Conservation (phyloP, 805 yeast species). For the Lipomyces oligophaga region DNA sequence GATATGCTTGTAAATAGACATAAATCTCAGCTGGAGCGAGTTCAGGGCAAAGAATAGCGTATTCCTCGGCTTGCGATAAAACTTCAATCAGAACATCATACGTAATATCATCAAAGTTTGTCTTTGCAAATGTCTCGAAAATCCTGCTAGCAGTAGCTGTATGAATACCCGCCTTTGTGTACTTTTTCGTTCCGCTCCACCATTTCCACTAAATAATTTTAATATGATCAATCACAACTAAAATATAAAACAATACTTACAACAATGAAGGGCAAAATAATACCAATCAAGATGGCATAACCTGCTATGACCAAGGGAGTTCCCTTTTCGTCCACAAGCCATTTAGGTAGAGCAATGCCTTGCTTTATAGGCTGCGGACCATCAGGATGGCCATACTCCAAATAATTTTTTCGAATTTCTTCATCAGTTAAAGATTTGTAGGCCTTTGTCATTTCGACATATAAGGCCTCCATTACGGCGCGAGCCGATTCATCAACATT, state of each 20-base stretch:
- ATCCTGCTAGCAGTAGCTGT: slow-evolving; percentile 77
- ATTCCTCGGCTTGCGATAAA: slow-evolving; percentile 66
- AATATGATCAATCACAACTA: not conserved
- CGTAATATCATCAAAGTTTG: slow-evolving; percentile 48
- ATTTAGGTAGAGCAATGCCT: slow-evolving; percentile 93
- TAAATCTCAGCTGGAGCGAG: slow-evolving; percentile 48
- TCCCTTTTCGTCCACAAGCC: slow-evolving; percentile 76
- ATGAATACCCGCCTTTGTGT: slow-evolving; percentile 78
- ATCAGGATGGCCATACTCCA: slow-evolving; percentile 94
- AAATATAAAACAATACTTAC: slow-evolving; percentile 31
- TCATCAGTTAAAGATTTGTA: slow-evolving; percentile 94
- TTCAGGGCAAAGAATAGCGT: slow-evolving; percentile 43
- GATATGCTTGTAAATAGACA: slow-evolving; percentile 52
- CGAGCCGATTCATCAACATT: slow-evolving; percentile 52
- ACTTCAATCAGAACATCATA: slow-evolving; percentile 55
- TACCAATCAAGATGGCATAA: slow-evolving; percentile 71
- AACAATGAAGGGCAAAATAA: slow-evolving; percentile 74
- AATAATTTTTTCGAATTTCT: slow-evolving; percentile 70
- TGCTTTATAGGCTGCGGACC: slow-evolving; percentile 88
- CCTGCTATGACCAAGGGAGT: slow-evolving; percentile 61
- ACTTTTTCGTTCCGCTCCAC: slow-evolving; percentile 82
- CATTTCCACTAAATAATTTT: slow-evolving; percentile 46
- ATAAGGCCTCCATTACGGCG: slow-evolving; percentile 68
- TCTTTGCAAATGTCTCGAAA: slow-evolving; percentile 68
- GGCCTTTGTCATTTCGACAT: slow-evolving; percentile 81